Conservation (phyloP, 441 rosid genomes). For the Brassica hybrid region DNA sequence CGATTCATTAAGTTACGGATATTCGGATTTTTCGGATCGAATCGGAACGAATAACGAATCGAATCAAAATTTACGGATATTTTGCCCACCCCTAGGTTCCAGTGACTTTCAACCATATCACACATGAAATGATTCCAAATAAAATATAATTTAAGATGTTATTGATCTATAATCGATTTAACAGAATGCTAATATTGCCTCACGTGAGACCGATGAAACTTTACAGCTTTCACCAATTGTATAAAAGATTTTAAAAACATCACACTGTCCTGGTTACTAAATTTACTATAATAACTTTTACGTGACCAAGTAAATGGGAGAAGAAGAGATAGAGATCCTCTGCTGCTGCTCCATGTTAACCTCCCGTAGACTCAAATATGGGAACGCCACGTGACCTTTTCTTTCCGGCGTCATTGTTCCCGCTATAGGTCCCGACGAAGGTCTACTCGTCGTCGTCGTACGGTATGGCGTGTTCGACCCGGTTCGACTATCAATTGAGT, state of each 20-base stretch:
- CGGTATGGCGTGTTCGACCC: slow-evolving; percentile 59
- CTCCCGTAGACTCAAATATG: slow-evolving; percentile 74
- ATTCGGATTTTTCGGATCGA: too few relatives aligned
- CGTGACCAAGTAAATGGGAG: slow-evolving; percentile 81
- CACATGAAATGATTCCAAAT: neutral
- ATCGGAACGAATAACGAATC: too few relatives aligned
- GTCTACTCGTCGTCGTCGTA: slow-evolving; percentile 46
- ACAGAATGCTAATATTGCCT: slow-evolving; percentile 8
- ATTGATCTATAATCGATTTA: neutral
- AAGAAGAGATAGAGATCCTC: slow-evolving; percentile 59
- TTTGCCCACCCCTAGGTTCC: too few relatives aligned
- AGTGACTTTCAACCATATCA: slow-evolving; percentile 9
- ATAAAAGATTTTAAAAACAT: neutral
- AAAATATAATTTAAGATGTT: neutral
- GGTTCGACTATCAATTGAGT: slow-evolving; percentile 65
- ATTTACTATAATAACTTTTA: slow-evolving; percentile 27
- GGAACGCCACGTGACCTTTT: slow-evolving; percentile 54
- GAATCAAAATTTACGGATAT: too few relatives aligned
- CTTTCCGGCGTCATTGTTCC: slow-evolving; percentile 58
- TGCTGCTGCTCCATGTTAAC: slow-evolving; percentile 66
- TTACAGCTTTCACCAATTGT: slow-evolving; percentile 33
- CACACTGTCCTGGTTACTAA: neutral
- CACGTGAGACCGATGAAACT: slow-evolving; percentile 34
- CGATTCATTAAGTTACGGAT: too few relatives aligned
- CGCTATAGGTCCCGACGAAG: slow-evolving; percentile 67